phyloP scores from a whole-genome alignment of 2,329 filamentous ascomycete species.

The Hirsutella thompsonii region DNA sequence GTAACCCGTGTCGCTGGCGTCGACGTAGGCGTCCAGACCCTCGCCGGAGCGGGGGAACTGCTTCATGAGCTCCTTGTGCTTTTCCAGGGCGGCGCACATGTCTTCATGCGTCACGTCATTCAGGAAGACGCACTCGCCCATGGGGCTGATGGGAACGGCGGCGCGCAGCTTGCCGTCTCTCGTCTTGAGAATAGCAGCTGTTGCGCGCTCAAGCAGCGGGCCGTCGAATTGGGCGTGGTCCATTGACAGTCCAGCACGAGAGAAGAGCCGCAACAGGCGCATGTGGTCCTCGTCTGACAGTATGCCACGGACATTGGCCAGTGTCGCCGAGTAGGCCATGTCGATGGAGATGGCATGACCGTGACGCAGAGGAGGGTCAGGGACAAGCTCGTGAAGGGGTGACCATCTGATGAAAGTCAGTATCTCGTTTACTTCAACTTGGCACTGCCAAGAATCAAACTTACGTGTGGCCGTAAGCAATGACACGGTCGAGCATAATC shows the following conservation, averaged over 20 bases:
- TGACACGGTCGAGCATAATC: conserved; percentile 58
- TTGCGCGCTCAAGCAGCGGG: conserved; percentile 50
- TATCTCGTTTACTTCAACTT: neutral
- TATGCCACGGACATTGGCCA: conserved; percentile 49
- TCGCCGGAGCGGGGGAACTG: conserved; percentile 49
- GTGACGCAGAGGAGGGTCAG: conserved; percentile 55
- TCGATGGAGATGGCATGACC: conserved; percentile 65
- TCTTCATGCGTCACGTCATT: conserved; percentile 53
- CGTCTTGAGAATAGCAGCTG: conserved; percentile 57
- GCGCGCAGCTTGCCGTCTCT: conserved; percentile 55
- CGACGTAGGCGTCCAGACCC: conserved; percentile 57
- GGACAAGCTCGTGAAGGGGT: conserved; percentile 57
- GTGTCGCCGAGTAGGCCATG: conserved; percentile 62
- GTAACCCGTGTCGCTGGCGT: conserved; percentile 54
- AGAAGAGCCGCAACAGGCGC: conserved; percentile 54
- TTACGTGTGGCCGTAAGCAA: conserved; percentile 60
- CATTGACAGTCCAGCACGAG: conserved; percentile 56
- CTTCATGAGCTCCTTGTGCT: conserved; percentile 53
- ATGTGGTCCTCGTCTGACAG: conserved; percentile 47
- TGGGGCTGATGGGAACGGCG: conserved; percentile 50
- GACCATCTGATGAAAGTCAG: conserved; percentile 41
- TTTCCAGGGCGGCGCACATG: conserved; percentile 44
- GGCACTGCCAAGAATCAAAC: no score
- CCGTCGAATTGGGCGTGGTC: conserved; percentile 58
- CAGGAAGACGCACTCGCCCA: conserved; percentile 54